Conservation (phyloP, 257 asterid genomes). For the Petunia secreta region DNA sequence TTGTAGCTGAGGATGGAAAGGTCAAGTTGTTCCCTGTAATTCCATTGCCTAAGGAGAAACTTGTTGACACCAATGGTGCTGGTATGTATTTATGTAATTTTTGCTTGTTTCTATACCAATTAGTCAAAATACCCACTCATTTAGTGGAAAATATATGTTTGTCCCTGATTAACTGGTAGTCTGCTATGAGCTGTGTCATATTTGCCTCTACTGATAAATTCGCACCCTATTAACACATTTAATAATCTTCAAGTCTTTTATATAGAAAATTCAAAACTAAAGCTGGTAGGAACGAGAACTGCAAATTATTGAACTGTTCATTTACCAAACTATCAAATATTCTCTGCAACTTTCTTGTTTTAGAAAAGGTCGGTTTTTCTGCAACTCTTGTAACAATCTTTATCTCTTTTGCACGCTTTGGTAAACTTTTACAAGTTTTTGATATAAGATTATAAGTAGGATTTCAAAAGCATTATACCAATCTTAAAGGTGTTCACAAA, state of each 20-base stretch:
- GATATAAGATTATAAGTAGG: not conserved
- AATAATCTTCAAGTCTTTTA: not conserved
- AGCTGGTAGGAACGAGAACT: not conserved
- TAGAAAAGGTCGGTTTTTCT: not conserved
- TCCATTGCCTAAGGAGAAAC: constrained; percentile 78
- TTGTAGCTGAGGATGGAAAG: constrained; percentile 94
- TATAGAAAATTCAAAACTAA: not conserved
- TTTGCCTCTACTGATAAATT: not conserved
- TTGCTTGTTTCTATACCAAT: constrained; percentile 2
- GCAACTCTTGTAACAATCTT: not conserved
- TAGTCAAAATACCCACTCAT: not conserved
- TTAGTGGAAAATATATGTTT: not conserved
- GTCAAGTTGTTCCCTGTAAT: constrained; percentile 76
- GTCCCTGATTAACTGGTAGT: not conserved
- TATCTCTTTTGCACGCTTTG: not conserved
- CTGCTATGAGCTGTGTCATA: not conserved
- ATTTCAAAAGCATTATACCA: not conserved
- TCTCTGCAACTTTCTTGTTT: not conserved
- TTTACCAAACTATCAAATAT: not conserved
- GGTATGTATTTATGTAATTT: constrained; percentile 14
- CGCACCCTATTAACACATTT: not conserved
- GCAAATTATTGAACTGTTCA: not conserved
- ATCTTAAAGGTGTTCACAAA: not conserved
- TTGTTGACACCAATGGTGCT: constrained; percentile 97
- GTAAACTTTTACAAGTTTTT: not conserved